Evolutionary conservation across 257 asterid species (phyloP), one percentile per base, ranked within the genome.

Genomic region (Primulina tabacum): DNA sequence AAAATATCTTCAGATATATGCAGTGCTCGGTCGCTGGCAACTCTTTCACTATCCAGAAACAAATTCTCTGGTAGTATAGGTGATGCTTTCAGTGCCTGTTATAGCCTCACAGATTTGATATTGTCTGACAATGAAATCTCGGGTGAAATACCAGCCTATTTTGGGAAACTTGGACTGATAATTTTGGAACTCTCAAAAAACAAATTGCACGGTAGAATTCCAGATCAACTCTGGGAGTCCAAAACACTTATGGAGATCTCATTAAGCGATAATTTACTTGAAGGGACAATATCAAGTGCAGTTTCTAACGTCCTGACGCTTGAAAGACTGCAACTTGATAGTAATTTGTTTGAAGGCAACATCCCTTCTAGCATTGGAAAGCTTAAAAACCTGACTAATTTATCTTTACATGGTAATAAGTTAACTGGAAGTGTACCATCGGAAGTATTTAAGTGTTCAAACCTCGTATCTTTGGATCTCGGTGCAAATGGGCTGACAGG

Each of bases 401-500:
- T 92, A 64, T 88, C 93, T n/a, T 70, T 92, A 26, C 85, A 70
- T 73, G 96, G 92, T 59, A 92, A 92, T 79, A 82, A 73, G 20
- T 70, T 92, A 21, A 74, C 64, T 7, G 98, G 96, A 69, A 79
- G 69, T 53, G 80, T 92, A 62, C 96, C 95, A 4, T 8, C 47
- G 2, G 90, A 88, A 82, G 81, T 92, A 35, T 92, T 89, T 11
- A 73, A 84, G 30, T 89, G 96, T 80, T 77, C 80, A 3, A 82
- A 75, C 74, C 82, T 92, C 50, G 88, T 92, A 2, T 86, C 93
- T 50, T 69, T 92, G 59, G 85, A 92, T 67, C 77, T 92, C 4
- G 89, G 98, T 18, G 78, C 75, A 33, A 92, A 89, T 65, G 60
- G 30, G 21, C 72, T 92, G 34, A 77, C 74, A 0, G 94, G 98